Percentiles rank a stretch among this genome's conserved stretches.
Evolutionary conservation across 805 yeast genomes (phyloP).

Genomic region (Candida wancherniae): DNA sequence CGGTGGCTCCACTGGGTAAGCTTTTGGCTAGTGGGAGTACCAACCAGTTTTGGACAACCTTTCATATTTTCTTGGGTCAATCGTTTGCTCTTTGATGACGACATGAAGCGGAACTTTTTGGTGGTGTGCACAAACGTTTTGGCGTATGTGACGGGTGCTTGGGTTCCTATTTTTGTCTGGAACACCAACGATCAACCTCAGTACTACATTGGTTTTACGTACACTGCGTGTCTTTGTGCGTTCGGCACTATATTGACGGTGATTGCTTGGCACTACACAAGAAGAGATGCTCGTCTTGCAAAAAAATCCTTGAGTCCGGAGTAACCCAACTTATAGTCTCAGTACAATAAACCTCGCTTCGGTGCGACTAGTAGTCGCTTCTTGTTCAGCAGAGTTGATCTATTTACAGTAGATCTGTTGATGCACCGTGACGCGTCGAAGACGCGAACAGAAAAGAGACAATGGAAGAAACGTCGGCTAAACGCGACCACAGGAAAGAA

Average conservation of each 20-base stretch:
- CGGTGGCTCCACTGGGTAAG: constrained; percentile 46
- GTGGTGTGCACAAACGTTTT: constrained; percentile 35
- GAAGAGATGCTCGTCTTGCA: no score
- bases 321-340: no score
- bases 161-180: constrained; percentile 39
- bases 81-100: constrained; percentile 39
- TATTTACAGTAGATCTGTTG: no score
- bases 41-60: constrained; percentile 52
- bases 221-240: constrained; percentile 27
- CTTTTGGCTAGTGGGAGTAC: constrained; percentile 45
- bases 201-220: constrained; percentile 31
- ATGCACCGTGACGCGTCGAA: no score
- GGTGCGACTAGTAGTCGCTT: no score
- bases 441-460: no score
- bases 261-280: constrained; percentile 22
- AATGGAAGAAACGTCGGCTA: no score
- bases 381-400: no score
- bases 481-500: no score
- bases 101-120: constrained; percentile 27
- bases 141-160: constrained; percentile 37
- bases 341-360: no score
- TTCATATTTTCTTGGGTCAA: constrained; percentile 55
- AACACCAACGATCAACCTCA: constrained; percentile 30
- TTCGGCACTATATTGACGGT: constrained; percentile 29
- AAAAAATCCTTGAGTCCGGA: no score